phyloP scores from a whole-genome alignment of 1,284 basidiomycete genomes.

The Ceratobasidium sp. region DNA sequence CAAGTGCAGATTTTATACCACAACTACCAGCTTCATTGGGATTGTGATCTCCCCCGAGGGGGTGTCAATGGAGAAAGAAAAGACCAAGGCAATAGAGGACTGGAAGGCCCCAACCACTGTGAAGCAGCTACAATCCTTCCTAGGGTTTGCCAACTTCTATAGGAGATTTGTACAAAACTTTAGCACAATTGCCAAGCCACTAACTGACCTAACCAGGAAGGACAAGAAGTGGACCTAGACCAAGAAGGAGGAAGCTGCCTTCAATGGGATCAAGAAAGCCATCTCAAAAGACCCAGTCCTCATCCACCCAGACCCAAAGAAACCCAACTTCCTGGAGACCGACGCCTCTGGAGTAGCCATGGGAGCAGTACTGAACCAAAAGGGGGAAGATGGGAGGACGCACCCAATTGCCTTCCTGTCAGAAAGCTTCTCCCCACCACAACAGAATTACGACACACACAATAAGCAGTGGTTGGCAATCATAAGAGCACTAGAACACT shows the following conservation, averaged over 20 bases:
- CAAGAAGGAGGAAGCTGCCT: conserved; percentile 50
- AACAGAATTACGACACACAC: conserved; percentile 55
- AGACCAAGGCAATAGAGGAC: conserved; percentile 52
- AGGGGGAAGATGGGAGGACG: neutral
- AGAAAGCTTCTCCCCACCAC: conserved; percentile 47
- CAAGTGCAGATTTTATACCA: neutral
- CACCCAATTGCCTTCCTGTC: conserved; percentile 29
- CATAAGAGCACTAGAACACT: conserved; percentile 46
- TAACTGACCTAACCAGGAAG: conserved; percentile 52
- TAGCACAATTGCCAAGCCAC: conserved; percentile 52
- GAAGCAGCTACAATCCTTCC: conserved; percentile 53
- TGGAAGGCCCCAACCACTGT: conserved; percentile 54
- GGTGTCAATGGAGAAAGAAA: conserved; percentile 52
- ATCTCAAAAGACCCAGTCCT: conserved; percentile 25
- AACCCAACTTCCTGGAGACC: conserved; percentile 15
- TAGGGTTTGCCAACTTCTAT: conserved; percentile 55
- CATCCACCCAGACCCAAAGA: conserved; percentile 1
- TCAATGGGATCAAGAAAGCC: conserved; percentile 52
- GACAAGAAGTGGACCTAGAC: conserved; percentile 48
- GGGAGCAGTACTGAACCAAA: conserved; percentile 20
- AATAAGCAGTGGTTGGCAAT: conserved; percentile 42
- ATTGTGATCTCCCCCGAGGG: neutral
- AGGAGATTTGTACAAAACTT: conserved; percentile 47
- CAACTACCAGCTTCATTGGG: neutral
- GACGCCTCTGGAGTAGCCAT: conserved; percentile 22